These are phyloP conservation scores for Anthoceros angustus DNA, from an alignment of 225 moss, liverwort and hornwort genomes.

Conservation along the genomic window DNA sequence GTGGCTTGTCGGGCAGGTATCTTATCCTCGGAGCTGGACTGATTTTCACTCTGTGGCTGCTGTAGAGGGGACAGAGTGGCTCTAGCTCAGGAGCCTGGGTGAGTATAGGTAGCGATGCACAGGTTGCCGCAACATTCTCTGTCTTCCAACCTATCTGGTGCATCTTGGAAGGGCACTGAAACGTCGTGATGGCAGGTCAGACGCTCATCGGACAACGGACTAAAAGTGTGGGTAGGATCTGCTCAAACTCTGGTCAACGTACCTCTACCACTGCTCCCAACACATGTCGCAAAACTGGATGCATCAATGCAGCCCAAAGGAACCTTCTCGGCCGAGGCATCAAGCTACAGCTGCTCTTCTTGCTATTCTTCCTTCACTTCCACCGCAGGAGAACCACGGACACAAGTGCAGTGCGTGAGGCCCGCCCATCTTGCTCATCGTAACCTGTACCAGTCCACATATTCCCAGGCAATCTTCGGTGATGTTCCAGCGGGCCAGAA, in stretches of 20 bases:
- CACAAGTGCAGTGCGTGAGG: constrained; percentile 29
- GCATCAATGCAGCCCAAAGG: constrained; percentile 9
- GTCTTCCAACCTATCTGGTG: not conserved
- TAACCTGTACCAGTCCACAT: constrained; percentile 15
- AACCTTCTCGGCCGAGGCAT: constrained; percentile 3
- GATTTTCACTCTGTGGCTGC: not conserved
- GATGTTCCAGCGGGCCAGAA: not conserved
- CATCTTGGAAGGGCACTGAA: not conserved
- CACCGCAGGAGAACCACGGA: constrained; percentile 8
- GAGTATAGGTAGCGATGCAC: not conserved
- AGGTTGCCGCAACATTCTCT: not conserved
- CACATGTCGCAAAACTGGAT: constrained; percentile 27
- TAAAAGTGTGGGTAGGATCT: constrained; percentile 33
- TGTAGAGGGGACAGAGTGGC: not conserved
- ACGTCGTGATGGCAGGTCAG: constrained; percentile 17
- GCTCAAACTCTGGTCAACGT: constrained; percentile 33
- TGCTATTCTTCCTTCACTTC: not conserved
- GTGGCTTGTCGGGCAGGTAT: constrained; percentile 43
- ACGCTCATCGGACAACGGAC: constrained; percentile 12
- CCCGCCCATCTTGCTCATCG: constrained; percentile 42
- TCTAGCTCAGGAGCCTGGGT: not conserved
- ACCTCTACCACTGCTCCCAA: constrained; percentile 30
- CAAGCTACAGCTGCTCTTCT: not conserved
- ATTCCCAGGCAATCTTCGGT: not conserved
- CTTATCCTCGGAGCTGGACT: not conserved